Conservation (phyloP, 805 yeast species). For the Candida nonsorbophila region DNA sequence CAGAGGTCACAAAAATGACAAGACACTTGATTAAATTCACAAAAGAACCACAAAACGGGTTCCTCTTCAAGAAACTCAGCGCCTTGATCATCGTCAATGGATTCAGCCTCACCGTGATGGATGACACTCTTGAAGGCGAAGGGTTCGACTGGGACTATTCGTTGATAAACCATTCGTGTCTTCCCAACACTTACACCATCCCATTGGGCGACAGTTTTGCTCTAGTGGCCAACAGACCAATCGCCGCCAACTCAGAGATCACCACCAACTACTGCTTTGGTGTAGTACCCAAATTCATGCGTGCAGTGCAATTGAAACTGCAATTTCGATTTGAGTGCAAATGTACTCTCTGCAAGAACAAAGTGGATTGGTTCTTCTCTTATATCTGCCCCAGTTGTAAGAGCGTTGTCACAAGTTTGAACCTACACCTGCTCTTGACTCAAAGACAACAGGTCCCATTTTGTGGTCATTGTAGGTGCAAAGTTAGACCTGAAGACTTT, state of each 20-base stretch:
- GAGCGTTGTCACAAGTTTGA: slow-evolving; percentile 2
- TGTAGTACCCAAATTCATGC: slow-evolving; percentile 18
- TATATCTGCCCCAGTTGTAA: slow-evolving; percentile 18
- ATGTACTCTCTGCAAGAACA: slow-evolving; percentile 20
- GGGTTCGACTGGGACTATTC: slow-evolving; percentile 34
- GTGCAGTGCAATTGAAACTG: slow-evolving; percentile 15
- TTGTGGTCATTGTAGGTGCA: no score
- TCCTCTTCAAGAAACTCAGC: no score
- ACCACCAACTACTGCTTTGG: slow-evolving; percentile 23
- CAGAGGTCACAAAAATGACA: no score
- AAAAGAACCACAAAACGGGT: no score
- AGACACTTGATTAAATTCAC: no score
- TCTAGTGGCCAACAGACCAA: slow-evolving; percentile 1
- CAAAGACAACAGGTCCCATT: background rate
- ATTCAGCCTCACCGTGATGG: no score
- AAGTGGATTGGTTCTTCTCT: slow-evolving; percentile 20
- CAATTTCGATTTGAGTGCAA: slow-evolving; percentile 28
- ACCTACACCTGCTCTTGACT: background rate
- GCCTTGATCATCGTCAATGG: no score
- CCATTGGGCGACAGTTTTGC: slow-evolving; percentile 1
- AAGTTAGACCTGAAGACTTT: background rate
- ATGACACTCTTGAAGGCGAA: no score
- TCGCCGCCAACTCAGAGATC: slow-evolving; percentile 19
- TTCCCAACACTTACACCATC: slow-evolving; percentile 26
- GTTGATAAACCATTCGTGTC: slow-evolving; percentile 37